These are phyloP conservation scores for Aspergillus nidulans DNA, from an alignment of 495 filamentous ascomycete genomes.

Conservation along the genomic window DNA sequence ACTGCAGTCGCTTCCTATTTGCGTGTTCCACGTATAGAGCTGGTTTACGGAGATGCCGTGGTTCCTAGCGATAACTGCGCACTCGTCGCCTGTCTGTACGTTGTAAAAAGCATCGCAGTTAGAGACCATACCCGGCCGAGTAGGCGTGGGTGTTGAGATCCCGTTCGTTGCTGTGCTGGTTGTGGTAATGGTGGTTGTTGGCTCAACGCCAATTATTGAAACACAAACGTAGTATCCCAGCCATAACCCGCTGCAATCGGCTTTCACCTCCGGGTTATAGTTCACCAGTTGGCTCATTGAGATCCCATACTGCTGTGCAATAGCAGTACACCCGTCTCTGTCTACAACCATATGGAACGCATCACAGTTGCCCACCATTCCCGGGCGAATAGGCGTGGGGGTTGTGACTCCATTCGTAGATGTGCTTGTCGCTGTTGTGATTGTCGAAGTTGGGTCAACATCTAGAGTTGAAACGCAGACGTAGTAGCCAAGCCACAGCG, in stretches of 20 bases:
- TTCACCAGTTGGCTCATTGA: neutral
- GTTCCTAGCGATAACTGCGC: neutral
- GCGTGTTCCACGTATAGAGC: slow-evolving; percentile 18
- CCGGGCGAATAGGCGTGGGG: neutral
- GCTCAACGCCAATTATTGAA: neutral
- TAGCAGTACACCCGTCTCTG: slow-evolving; percentile 4
- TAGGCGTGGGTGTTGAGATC: slow-evolving; percentile 17
- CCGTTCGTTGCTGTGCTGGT: slow-evolving; percentile 6
- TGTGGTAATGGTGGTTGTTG: neutral
- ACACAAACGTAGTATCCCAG: slow-evolving; percentile 20
- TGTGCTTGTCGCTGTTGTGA: slow-evolving; percentile 2
- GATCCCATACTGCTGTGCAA: slow-evolving; percentile 1
- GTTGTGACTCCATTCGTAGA: neutral
- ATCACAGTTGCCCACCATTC: slow-evolving; percentile 16
- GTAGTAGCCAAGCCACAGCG: slow-evolving; percentile 11
- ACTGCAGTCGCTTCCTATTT: slow-evolving; percentile 12
- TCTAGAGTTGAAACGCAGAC: slow-evolving; percentile 9
- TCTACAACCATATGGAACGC: slow-evolving; percentile 16
- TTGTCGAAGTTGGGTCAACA: neutral
- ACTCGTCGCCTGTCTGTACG: slow-evolving; percentile 11
- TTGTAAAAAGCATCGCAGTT: slow-evolving; percentile 15
- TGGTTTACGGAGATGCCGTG: slow-evolving; percentile 1
- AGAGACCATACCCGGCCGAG: slow-evolving; percentile 14
- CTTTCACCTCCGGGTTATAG: slow-evolving; percentile 17
- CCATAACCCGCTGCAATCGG: slow-evolving; percentile 8